Evolutionary conservation across 2,329 filamentous ascomycete genomes (phyloP), one percentile per base, ranked within the genome.

Genomic region (Cytospora mali): DNA sequence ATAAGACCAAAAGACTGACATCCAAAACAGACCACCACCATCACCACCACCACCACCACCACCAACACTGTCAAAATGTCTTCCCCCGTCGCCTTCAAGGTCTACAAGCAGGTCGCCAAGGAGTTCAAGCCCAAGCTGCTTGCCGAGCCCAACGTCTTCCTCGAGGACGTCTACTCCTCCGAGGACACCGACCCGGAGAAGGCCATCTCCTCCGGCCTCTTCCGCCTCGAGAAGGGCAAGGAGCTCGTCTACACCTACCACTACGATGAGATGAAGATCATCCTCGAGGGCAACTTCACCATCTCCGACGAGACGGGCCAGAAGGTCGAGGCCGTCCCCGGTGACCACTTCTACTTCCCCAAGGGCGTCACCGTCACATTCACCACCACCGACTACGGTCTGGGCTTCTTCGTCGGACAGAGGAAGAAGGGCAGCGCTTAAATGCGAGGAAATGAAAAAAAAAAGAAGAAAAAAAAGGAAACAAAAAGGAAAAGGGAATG

Each of bases 221-320:
- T 89, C 77, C 81, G 87, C 14, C 79, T 90, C 13, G 86, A 89
- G 69, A 87, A 88, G 68, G 87, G 88, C 68, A 85, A 85, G 4
- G 84, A 86, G 1, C 80, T 91, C 21, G 84, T 86, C 10, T 90
- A 90, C 77, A 84, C 81, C 33, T 90, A 90, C 75, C 85, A 39
- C 11, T 66, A 90, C 74, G 83, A 90, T 70, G 88, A 90, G 78
- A 88, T 89, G 84, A 90, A 90, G 78, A 88, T 90, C 71, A 87
- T 91, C 66, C 75, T 90, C 11, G 87, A 90, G 69, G 88, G 88
- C 16, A 80, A 84, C 67, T 89, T 87, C 70, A 82, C 85, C 65
- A 88, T 90, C 69, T 79, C 78, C 31, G 88, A 90, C 67, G 83
- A 83, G 72, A 84, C 84, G 1, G 88, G 87, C 42, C 76, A 80